These are phyloP conservation scores for Sphaerosporella brunnea DNA, from an alignment of 495 filamentous ascomycete genomes.

Conservation along the genomic window DNA sequence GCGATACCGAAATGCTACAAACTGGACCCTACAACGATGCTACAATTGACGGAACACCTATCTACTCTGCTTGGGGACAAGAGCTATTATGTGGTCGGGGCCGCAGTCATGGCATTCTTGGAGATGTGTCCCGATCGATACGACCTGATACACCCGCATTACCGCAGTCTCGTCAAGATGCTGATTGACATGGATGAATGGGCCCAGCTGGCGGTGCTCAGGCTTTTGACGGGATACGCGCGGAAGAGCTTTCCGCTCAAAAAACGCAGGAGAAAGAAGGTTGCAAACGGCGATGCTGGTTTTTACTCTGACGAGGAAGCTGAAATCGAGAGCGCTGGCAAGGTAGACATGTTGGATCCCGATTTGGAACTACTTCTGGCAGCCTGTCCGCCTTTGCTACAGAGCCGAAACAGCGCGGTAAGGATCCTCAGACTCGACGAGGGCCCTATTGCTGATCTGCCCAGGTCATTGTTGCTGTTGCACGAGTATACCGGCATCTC, in stretches of 20 bases:
- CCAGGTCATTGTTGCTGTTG: conserved; percentile 60
- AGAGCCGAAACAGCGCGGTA: conserved; percentile 76
- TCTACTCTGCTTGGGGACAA: conserved; percentile 62
- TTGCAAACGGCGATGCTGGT: conserved; percentile 28
- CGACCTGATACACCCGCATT: conserved; percentile 78
- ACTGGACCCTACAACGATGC: conserved; percentile 71
- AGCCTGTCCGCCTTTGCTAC: conserved; percentile 62
- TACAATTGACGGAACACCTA: conserved; percentile 68
- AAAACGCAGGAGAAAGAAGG: conserved; percentile 38
- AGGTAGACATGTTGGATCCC: conserved; percentile 52
- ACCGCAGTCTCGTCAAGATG: conserved; percentile 66
- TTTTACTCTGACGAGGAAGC: conserved; percentile 56
- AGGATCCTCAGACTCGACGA: background rate
- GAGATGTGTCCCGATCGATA: conserved; percentile 75
- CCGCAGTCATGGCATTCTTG: conserved; percentile 73
- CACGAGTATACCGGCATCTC: conserved; percentile 66
- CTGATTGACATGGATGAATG: conserved; percentile 98
- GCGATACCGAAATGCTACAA: conserved; percentile 96
- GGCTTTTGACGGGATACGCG: conserved; percentile 65
- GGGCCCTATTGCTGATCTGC: conserved; percentile 2
- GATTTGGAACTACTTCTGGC: conserved; percentile 72
- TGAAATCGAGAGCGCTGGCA: conserved; percentile 30
- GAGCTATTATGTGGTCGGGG: conserved; percentile 87
- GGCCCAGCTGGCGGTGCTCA: conserved; percentile 70
- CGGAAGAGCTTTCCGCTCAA: conserved; percentile 72